phyloP scores from a whole-genome alignment of 2,329 filamentous ascomycete genomes.

The Venturia nashicola region DNA sequence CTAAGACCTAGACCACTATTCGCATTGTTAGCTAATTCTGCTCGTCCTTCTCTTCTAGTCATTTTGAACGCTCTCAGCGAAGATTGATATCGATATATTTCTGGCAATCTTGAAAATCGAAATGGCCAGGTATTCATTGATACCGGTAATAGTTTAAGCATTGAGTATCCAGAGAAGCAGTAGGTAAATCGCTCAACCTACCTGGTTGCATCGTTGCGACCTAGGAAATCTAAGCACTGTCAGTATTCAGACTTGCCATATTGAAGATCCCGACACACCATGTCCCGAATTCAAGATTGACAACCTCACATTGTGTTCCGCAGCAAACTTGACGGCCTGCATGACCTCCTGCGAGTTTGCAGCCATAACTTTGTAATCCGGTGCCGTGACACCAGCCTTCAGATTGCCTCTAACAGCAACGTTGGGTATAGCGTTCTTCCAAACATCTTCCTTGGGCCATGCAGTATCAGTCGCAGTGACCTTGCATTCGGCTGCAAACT shows the following conservation, averaged over 20 bases:
- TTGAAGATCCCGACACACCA: neutral
- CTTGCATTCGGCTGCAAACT: conserved; percentile 8
- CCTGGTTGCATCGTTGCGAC: conserved; percentile 2
- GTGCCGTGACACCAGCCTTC: neutral
- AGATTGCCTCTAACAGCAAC: neutral
- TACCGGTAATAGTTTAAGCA: neutral
- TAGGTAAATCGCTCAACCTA: neutral
- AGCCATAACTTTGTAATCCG: conserved; percentile 4
- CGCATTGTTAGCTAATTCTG: neutral
- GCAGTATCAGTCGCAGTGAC: conserved; percentile 5
- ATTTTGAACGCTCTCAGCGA: neutral
- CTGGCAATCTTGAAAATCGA: neutral
- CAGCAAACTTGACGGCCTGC: conserved; percentile 9
- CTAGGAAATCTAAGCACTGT: neutral
- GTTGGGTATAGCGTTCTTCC: conserved; percentile 6
- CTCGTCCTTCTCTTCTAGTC: neutral
- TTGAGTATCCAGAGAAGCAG: neutral
- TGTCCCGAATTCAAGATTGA: conserved; percentile 7
- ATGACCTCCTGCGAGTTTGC: neutral
- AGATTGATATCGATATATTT: neutral
- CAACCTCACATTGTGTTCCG: conserved; percentile 6
- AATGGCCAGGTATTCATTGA: neutral
- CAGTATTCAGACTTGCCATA: neutral
- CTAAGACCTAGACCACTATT: conserved; percentile 1
- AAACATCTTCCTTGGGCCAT: conserved; percentile 6